These are phyloP conservation scores for Physcia stellaris DNA, from an alignment of 495 filamentous ascomycete genomes.

Conservation along the genomic window DNA sequence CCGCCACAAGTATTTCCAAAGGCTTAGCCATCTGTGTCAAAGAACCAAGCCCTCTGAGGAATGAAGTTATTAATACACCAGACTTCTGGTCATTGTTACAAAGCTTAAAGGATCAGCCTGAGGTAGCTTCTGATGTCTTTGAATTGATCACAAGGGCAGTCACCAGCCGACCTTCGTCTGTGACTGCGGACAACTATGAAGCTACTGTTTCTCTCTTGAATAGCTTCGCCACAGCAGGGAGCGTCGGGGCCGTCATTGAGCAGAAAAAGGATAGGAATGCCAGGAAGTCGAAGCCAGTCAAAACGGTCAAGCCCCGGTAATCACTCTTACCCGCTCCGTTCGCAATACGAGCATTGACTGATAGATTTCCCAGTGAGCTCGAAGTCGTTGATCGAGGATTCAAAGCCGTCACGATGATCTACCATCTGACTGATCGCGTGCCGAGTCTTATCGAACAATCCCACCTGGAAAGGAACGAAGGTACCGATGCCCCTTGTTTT, in stretches of 20 bases:
- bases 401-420: slow-evolving; percentile 67
- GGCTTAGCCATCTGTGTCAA: slow-evolving; percentile 70
- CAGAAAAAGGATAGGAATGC: slow-evolving; percentile 54
- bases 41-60: slow-evolving; percentile 60
- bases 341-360: background rate
- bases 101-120: slow-evolving; percentile 49
- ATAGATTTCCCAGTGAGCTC: slow-evolving; percentile 40
- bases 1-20: slow-evolving; percentile 58
- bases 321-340: slow-evolving; percentile 10
- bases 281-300: slow-evolving; percentile 38
- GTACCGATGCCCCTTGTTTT: slow-evolving; percentile 30
- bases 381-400: slow-evolving; percentile 63
- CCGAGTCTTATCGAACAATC: slow-evolving; percentile 81
- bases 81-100: slow-evolving; percentile 94
- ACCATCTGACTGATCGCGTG: slow-evolving; percentile 63
- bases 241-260: slow-evolving; percentile 64
- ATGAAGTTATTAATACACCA: slow-evolving; percentile 86
- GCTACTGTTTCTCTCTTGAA: slow-evolving; percentile 70
- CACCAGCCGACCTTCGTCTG: slow-evolving; percentile 46
- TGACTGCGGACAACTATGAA: slow-evolving; percentile 94
- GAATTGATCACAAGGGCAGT: slow-evolving; percentile 64
- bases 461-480: slow-evolving; percentile 78
- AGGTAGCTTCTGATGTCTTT: slow-evolving; percentile 66
- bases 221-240: slow-evolving; percentile 76
- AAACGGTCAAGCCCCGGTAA: slow-evolving; percentile 46